Percentiles rank a stretch among this genome's conserved stretches.
phyloP scores from a whole-genome alignment of 2,329 filamentous ascomycete species.

The Didymosphaeria variabile region DNA sequence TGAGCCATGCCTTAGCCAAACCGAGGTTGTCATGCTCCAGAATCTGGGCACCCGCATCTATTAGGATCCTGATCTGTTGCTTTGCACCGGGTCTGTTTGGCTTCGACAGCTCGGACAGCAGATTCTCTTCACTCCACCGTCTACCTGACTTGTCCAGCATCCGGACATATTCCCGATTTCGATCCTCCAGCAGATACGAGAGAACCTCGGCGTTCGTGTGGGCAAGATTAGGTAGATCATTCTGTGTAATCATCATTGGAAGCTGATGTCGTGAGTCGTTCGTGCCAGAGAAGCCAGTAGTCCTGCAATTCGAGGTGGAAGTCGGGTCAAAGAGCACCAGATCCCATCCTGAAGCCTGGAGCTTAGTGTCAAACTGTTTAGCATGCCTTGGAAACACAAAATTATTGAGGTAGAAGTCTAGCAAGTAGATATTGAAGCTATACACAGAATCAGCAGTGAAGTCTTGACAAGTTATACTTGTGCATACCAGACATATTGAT shows the following conservation, averaged over 20 bases:
- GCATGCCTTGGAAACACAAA: slow-evolving; percentile 73
- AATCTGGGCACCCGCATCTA: slow-evolving; percentile 72
- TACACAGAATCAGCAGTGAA: slow-evolving; percentile 39
- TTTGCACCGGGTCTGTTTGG: slow-evolving; percentile 21
- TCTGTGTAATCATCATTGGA: slow-evolving; percentile 68
- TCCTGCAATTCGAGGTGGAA: slow-evolving; percentile 45
- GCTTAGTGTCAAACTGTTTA: slow-evolving; percentile 70
- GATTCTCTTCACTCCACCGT: slow-evolving; percentile 55
- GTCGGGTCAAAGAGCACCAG: slow-evolving; percentile 58
- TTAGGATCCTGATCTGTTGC: slow-evolving; percentile 61
- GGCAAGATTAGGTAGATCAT: slow-evolving; percentile 64
- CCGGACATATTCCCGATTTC: slow-evolving; percentile 60
- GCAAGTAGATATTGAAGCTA: slow-evolving; percentile 59
- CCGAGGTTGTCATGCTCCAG: slow-evolving; percentile 66
- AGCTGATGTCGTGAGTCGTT: slow-evolving; percentile 70
- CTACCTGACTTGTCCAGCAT: slow-evolving; percentile 40
- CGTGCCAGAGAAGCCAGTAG: slow-evolving; percentile 77
- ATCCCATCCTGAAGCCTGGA: slow-evolving; percentile 75
- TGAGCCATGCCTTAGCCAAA: slow-evolving; percentile 63
- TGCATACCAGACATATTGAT: slow-evolving; percentile 28
- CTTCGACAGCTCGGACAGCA: slow-evolving; percentile 55
- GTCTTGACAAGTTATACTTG: not conserved
- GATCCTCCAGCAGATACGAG: slow-evolving; percentile 62
- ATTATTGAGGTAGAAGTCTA: slow-evolving; percentile 73
- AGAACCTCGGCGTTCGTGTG: slow-evolving; percentile 73